Conservation (phyloP, 306 rosid species). For the Medicago truncatula region MtrunA17r5.0-ANR NC_053044.1:2310001-2310500, state of each 20-base stretch:
- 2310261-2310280: background rate
- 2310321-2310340: too few species aligned
- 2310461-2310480: too few species aligned
- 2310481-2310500: too few species aligned
- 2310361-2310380: too few species aligned
- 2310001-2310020: background rate
- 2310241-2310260: conserved; percentile 6
- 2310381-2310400: too few species aligned
- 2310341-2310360: too few species aligned
- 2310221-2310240: background rate
- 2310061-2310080: background rate
- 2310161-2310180: background rate
- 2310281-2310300: background rate
- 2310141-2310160: background rate
- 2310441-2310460: too few species aligned
- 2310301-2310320: conserved; percentile 12
- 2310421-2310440: too few species aligned
- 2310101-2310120: background rate
- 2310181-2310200: background rate
- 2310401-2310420: too few species aligned
- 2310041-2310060: background rate
- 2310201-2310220: background rate
- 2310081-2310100: background rate
- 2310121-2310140: conserved; percentile 15
- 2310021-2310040: background rate